Evolutionary conservation across 129 eudicot genomes (phyloP), one percentile per base, ranked within the genome.

Genomic region (Dittrichia graveolens): DNA sequence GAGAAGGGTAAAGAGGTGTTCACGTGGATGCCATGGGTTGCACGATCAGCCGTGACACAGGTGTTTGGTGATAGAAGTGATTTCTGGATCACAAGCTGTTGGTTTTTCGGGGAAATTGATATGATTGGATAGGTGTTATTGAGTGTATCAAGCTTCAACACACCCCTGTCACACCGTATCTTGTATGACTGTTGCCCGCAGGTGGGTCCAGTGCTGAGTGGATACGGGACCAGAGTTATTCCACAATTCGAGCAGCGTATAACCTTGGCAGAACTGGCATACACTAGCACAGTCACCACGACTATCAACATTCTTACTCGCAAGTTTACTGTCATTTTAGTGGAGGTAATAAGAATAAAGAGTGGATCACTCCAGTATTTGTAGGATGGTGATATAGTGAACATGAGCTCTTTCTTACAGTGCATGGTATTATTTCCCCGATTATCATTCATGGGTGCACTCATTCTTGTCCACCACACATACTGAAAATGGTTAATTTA

Each of bases 101-200:
- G 89, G 60, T 38, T 61, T 49, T 12, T 42, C 3, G 85, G 84
- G 53, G 77, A 71, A 18, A 87, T 67, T 47, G 87, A 80, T 38
- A 83, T 75, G 70, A 90, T 81, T 31, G 57, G 37, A 67, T 83
- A 90, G 1, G 88, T 83, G 44, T 67, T 75, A n/a, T 84, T 65
- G 2, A 80, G 61, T 6, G 91, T 73, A 35, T 80, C 81, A 14
- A 90, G 72, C 80, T 80, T 80, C 13, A 90, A 84, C 52, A 61
- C 77, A 13, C 80, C 75, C 0, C 47, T 44, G 4, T 61, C 83
- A 69, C 96, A 90, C 71, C 73, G 48, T 34, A 87, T 50, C 56
- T 83, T 85, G 83, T 90, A 87, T 2, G 70, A 43, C 16, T 63
- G 87, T 61, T 85, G 66, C 12, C 96, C 96, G 19, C 88, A 87